Percentiles rank a stretch among this genome's conserved stretches.
Evolutionary conservation across 2,329 filamentous ascomycete species (phyloP).

Genomic region (Ophiostoma himal-ulmi): DNA sequence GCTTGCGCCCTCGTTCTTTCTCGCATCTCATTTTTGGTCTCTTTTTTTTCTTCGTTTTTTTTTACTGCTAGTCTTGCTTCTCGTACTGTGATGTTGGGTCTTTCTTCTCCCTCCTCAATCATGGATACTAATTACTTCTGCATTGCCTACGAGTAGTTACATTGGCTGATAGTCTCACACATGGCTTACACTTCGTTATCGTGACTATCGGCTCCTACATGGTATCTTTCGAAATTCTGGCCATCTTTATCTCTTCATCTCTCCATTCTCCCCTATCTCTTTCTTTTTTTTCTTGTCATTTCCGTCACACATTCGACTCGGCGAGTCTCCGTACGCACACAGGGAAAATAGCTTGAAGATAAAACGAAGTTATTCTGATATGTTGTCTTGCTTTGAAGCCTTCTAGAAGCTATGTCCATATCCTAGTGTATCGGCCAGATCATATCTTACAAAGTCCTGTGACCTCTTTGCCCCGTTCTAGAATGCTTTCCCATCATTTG

Average conservation of each 20-base stretch:
- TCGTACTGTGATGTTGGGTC: neutral
- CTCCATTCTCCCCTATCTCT: too few species aligned
- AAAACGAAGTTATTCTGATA: neutral
- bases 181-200: neutral
- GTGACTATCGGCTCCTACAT: neutral
- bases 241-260: neutral
- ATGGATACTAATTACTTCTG: neutral
- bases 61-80: neutral
- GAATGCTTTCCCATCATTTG: neutral
- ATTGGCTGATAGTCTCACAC: neutral
- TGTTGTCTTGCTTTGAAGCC: neutral
- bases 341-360: neutral
- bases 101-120: neutral
- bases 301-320: neutral
- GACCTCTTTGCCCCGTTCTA: neutral
- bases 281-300: too few species aligned
- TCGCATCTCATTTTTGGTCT: neutral
- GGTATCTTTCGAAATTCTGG: neutral
- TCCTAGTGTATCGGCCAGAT: neutral
- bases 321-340: neutral
- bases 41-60: neutral
- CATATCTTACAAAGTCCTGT: neutral
- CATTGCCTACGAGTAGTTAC: neutral
- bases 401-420: neutral
- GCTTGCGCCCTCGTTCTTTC: too few species aligned